Conservation (phyloP, 441 rosid genomes). For the Euphorbia corollata region DNA sequence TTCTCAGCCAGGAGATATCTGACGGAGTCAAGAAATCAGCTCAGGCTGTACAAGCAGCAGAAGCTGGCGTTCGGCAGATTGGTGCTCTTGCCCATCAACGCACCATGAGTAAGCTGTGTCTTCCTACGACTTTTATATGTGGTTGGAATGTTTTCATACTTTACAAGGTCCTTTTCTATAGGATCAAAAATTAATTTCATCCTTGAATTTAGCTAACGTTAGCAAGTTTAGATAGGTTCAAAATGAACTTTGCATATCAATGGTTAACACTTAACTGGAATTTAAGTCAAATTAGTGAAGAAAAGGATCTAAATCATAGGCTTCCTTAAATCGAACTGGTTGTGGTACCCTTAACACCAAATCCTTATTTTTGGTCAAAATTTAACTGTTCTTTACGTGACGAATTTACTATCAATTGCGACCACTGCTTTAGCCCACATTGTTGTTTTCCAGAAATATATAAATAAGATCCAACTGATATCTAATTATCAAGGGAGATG, state of each 20-base stretch:
- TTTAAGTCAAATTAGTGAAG: not conserved
- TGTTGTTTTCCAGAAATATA: too few species aligned
- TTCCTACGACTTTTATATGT: not conserved
- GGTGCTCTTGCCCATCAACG: slow-evolving; percentile 73
- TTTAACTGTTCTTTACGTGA: too few species aligned
- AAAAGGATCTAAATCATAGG: too few species aligned
- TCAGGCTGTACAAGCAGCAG: slow-evolving; percentile 79
- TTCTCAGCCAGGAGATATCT: slow-evolving; percentile 68
- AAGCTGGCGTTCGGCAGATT: slow-evolving; percentile 74
- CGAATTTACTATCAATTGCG: too few species aligned
- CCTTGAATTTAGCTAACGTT: not conserved
- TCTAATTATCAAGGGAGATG: too few species aligned
- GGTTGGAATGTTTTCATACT: not conserved
- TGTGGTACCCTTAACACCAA: too few species aligned
- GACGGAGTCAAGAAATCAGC: slow-evolving; percentile 89
- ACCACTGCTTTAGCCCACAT: too few species aligned
- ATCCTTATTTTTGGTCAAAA: too few species aligned
- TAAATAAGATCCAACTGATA: too few species aligned
- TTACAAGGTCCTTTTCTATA: slow-evolving; percentile 7
- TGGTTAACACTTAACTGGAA: not conserved
- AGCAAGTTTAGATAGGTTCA: not conserved
- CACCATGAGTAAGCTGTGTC: slow-evolving; percentile 52
- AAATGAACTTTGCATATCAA: not conserved
- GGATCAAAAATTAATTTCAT: not conserved
- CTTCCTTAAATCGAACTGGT: too few species aligned